Percentiles rank a stretch among this genome's conserved stretches.
Evolutionary conservation across 495 filamentous ascomycete genomes (phyloP).

Genomic region (Penicillium nucicola): DNA sequence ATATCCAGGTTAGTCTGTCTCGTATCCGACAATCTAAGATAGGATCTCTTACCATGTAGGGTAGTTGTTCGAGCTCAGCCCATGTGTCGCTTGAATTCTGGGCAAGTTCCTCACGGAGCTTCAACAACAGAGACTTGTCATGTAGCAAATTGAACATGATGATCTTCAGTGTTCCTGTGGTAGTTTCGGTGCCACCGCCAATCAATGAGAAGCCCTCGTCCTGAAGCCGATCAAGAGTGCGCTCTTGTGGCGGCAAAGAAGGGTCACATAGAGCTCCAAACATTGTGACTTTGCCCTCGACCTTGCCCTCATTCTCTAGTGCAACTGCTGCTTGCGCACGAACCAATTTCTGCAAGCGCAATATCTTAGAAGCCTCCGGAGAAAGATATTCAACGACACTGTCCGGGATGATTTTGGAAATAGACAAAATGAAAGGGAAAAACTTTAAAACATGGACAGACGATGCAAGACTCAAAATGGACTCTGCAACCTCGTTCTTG

Average conservation of each 20-base stretch:
- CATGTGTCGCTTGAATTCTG: neutral
- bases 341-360: too few species aligned
- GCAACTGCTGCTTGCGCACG: neutral
- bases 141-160: slow-evolving; percentile 27
- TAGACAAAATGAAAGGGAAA: neutral
- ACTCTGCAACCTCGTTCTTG: slow-evolving; percentile 4
- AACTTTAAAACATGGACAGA: slow-evolving; percentile 1
- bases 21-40: too few species aligned
- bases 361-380: too few species aligned
- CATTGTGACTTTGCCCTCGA: neutral
- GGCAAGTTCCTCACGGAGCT: slow-evolving; percentile 25
- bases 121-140: slow-evolving; percentile 14
- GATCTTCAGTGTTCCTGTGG: slow-evolving; percentile 22
- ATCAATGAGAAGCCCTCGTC: slow-evolving; percentile 31
- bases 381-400: neutral
- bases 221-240: slow-evolving; percentile 20
- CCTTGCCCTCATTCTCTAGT: neutral
- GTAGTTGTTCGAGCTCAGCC: slow-evolving; percentile 38
- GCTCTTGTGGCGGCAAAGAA: slow-evolving; percentile 16
- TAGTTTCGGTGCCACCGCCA: slow-evolving; percentile 35
- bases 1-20: too few species aligned
- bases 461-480: slow-evolving; percentile 1
- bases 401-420: neutral
- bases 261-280: slow-evolving; percentile 10
- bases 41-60: slow-evolving; percentile 36